These are phyloP conservation scores for Alternaria novae-zelandiae DNA, from an alignment of 2,329 filamentous ascomycete species.

Conservation along the genomic window DNA sequence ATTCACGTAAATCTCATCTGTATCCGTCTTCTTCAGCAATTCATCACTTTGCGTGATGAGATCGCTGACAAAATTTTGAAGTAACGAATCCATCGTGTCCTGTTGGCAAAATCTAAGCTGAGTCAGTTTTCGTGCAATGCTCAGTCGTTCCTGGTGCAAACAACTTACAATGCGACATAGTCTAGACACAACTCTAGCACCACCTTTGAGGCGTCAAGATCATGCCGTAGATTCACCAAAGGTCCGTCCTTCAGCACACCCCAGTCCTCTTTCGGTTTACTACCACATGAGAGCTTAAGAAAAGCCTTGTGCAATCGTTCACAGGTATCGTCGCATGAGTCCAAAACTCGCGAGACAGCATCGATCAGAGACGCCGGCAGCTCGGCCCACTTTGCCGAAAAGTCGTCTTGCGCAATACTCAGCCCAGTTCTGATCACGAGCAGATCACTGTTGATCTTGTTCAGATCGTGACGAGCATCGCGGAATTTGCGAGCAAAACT, in stretches of 20 bases:
- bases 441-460: constrained; percentile 39
- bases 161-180: constrained; percentile 36
- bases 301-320: constrained; percentile 39
- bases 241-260: constrained; percentile 22
- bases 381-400: constrained; percentile 23
- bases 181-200: constrained; percentile 40
- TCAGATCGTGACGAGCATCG: constrained; percentile 42
- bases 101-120: constrained; percentile 25
- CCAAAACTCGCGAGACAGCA: constrained; percentile 36
- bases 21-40: constrained; percentile 32
- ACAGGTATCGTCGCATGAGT: constrained; percentile 35
- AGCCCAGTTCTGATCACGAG: constrained; percentile 41
- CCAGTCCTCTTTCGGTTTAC: constrained; percentile 31
- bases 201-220: constrained; percentile 34
- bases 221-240: constrained; percentile 26
- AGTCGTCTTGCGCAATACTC: constrained; percentile 43
- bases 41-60: constrained; percentile 27
- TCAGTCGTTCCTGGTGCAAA: constrained; percentile 1
- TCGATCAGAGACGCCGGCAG: constrained; percentile 33
- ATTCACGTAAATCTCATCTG: constrained; percentile 32
- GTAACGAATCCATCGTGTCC: constrained; percentile 27
- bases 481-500: constrained; percentile 41
- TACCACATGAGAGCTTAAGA: constrained; percentile 34
- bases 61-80: constrained; percentile 22
- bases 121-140: neutral